These are phyloP conservation scores for Neurospora sp. DNA, from an alignment of 495 filamentous ascomycete genomes.

Conservation along the genomic window DNA sequence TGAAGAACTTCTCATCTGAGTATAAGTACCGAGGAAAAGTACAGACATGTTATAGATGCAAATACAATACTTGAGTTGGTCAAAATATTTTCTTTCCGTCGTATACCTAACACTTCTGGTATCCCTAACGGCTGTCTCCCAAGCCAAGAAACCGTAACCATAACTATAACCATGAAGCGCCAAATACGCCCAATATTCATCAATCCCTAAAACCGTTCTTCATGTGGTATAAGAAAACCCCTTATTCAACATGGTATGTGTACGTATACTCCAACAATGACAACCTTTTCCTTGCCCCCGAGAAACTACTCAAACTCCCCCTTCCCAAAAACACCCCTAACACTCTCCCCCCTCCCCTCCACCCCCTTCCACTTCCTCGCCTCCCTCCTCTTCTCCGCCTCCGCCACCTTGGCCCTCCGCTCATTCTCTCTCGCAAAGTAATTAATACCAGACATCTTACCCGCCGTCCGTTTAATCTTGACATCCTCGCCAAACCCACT, in stretches of 20 bases:
- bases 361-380: constrained; percentile 58
- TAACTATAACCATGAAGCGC: not conserved
- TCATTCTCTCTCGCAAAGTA: constrained; percentile 72
- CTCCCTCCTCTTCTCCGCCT: constrained; percentile 51
- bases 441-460: constrained; percentile 53
- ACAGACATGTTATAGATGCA: too few species aligned
- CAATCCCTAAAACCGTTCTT: not conserved
- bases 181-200: not conserved
- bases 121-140: not conserved
- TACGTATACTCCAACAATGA: not conserved
- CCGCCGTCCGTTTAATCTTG: constrained; percentile 60
- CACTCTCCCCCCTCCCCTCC: constrained; percentile 36
- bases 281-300: not conserved
- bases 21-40: too few species aligned
- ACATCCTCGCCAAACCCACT: constrained; percentile 31
- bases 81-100: too few species aligned
- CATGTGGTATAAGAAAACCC: not conserved
- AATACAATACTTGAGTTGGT: too few species aligned
- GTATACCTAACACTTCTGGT: not conserved
- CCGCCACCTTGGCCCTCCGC: constrained; percentile 45
- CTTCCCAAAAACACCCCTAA: constrained; percentile 42
- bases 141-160: not conserved
- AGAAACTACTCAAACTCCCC: constrained; percentile 31
- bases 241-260: not conserved
- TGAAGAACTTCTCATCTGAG: too few species aligned